Conservation (phyloP, 768 basidiomycete species). For the Chalciporus pseudorubinellus region DNA sequence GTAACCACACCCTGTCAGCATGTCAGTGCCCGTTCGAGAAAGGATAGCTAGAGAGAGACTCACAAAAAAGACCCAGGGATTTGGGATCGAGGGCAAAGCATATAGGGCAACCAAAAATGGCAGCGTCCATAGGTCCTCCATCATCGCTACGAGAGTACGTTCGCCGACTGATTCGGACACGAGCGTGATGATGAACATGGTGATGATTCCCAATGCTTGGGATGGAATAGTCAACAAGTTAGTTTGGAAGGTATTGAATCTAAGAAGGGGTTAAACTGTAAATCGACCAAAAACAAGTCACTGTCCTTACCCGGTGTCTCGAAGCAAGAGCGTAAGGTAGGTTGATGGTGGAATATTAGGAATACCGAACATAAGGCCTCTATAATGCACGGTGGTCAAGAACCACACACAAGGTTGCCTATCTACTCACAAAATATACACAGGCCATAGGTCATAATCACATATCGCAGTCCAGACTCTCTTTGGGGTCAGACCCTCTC, state of each 20-base stretch:
- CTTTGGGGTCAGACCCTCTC: slow-evolving; percentile 51
- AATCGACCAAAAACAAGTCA: neutral
- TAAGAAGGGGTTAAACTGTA: slow-evolving; percentile 14
- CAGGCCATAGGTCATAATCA: slow-evolving; percentile 66
- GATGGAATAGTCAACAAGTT: slow-evolving; percentile 63
- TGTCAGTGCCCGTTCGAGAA: too few species aligned
- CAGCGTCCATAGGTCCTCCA: slow-evolving; percentile 56
- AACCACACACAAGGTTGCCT: neutral
- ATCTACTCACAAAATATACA: slow-evolving; percentile 47
- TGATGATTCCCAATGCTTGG: slow-evolving; percentile 48
- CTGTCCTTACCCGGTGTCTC: slow-evolving; percentile 44
- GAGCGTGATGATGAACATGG: slow-evolving; percentile 49
- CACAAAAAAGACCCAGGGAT: too few species aligned
- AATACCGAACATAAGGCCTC: slow-evolving; percentile 53
- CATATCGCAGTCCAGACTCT: slow-evolving; percentile 52
- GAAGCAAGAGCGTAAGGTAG: slow-evolving; percentile 60
- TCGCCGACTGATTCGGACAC: slow-evolving; percentile 54
- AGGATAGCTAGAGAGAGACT: too few species aligned
- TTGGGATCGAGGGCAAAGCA: too few species aligned
- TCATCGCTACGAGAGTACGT: slow-evolving; percentile 52
- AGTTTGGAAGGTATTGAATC: slow-evolving; percentile 58
- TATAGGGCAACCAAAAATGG: slow-evolving; percentile 38
- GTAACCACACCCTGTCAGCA: too few species aligned
- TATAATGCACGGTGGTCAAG: slow-evolving; percentile 13
- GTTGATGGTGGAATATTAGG: slow-evolving; percentile 45